These are phyloP conservation scores for Herpetomonas tarakana DNA, from an alignment of 208 protist species.

Conservation along the genomic window DNA sequence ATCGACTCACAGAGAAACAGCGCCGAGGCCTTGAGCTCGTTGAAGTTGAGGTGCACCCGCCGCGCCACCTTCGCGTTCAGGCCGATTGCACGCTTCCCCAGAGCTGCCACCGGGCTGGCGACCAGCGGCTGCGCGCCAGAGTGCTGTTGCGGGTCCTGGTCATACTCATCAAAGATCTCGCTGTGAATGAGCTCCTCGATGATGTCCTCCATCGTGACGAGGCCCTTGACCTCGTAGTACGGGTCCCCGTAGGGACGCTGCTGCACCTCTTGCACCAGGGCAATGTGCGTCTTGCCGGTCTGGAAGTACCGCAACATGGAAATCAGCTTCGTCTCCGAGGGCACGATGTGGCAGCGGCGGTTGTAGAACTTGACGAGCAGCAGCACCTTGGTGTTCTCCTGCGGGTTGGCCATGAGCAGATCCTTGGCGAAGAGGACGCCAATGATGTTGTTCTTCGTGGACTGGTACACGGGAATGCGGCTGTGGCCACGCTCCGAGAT, in stretches of 20 bases:
- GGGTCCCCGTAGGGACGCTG: conserved; percentile 89
- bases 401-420: conserved; percentile 93
- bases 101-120: conserved; percentile 5
- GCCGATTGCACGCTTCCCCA: conserved; percentile 60
- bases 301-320: conserved; percentile 96
- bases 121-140: conserved; percentile 1
- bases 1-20: conserved; percentile 84
- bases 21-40: conserved; percentile 78
- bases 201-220: conserved; percentile 97
- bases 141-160: conserved; percentile 59
- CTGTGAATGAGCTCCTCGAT: conserved; percentile 97
- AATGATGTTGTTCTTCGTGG: conserved; percentile 90
- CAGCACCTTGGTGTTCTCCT: conserved; percentile 91
- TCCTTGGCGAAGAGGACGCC: conserved; percentile 93
- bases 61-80: conserved; percentile 75
- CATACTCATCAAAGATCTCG: conserved; percentile 97
- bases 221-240: conserved; percentile 93
- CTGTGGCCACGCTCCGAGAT: conserved; percentile 93
- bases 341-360: conserved; percentile 82
- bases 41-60: conserved; percentile 70
- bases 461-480: conserved; percentile 94
- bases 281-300: conserved; percentile 92
- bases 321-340: conserved; percentile 90
- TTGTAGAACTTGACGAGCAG: conserved; percentile 95
- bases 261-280: conserved; percentile 91